Evolutionary conservation across 1,284 basidiomycete species (phyloP).

Genomic region (Prillingera fragicola): DNA sequence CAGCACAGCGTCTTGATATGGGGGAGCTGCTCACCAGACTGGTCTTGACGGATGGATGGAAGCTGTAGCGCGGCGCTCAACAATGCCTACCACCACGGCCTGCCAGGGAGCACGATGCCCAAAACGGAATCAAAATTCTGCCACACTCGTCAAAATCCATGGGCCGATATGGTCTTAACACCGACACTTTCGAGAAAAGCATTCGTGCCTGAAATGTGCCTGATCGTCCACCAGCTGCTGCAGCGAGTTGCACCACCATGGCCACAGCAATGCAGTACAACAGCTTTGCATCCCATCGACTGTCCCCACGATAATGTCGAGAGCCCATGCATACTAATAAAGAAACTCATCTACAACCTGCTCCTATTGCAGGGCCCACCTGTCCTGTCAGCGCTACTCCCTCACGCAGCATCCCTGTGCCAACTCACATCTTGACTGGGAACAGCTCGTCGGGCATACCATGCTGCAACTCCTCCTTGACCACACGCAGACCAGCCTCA

Average conservation of each 20-base stretch:
- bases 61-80: neutral
- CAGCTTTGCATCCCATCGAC: too few relatives aligned
- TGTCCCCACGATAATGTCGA: too few relatives aligned
- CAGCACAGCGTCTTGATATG: slow-evolving; percentile 6
- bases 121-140: neutral
- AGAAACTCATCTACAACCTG: too few relatives aligned
- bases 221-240: too few relatives aligned
- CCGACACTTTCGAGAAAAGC: neutral
- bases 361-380: slow-evolving; percentile 26
- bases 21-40: slow-evolving; percentile 12
- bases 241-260: too few relatives aligned
- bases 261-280: too few relatives aligned
- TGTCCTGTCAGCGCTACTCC: slow-evolving; percentile 11
- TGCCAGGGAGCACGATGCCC: too few relatives aligned
- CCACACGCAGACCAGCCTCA: slow-evolving; percentile 61
- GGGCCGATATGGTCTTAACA: neutral
- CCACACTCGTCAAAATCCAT: too few relatives aligned
- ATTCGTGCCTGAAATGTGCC: too few relatives aligned
- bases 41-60: slow-evolving; percentile 14
- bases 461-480: slow-evolving; percentile 60
- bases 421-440: slow-evolving; percentile 73
- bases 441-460: slow-evolving; percentile 76
- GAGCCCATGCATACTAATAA: too few relatives aligned
- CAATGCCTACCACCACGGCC: neutral
- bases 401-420: too few relatives aligned